Evolutionary conservation across 441 rosid species (phyloP), one percentile per base, ranked within the genome.

Genomic region (Arabidopsis hybrid): DNA sequence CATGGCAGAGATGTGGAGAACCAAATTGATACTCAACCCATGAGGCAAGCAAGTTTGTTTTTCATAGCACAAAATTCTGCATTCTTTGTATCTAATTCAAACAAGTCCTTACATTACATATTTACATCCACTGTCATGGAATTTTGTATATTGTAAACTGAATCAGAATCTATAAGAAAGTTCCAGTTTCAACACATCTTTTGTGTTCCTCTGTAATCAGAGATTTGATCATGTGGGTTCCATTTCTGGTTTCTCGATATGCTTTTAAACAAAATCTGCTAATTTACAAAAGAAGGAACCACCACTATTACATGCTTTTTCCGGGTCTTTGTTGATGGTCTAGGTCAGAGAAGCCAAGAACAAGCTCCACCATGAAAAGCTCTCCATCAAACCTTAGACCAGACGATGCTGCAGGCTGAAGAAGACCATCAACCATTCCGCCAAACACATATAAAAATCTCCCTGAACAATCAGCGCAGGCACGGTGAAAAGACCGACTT

Each of bases 1-100:
- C 12, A 69, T 87, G 4, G 97, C 87, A 47, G 98, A 95, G 16
- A 80, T 87, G 88, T 93, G 96, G 97, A 93, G 99, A 84, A 90
- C 99, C 39, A 87, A 89, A 83, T 78, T 95, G 73, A 87, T 79
- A 69, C 73, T 95, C 53, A 49, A 14, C 12, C 51, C 66, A 45
- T 73, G 83, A 63, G 35, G 32, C 49, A 51, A 53, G 64, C 34
- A 35, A 11, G 52, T 10, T 31, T 39, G 26, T 39, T 26, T 63
- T 21, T 13, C 57, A 55, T 40, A 58, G 74, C 45, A 4, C 47
- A 17, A 17, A 39, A 69, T 69, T 55, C 21, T 69, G 6, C 61
- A 70, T 64, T 65, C 65, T 26, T 21, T 21, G 67, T 59, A 39
- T 56, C 46, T 16, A 26, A 32, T 57, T 50, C 51, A 47, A 72